phyloP scores from a whole-genome alignment of 257 asterid genomes.

The Nicotiana undulata region DNA sequence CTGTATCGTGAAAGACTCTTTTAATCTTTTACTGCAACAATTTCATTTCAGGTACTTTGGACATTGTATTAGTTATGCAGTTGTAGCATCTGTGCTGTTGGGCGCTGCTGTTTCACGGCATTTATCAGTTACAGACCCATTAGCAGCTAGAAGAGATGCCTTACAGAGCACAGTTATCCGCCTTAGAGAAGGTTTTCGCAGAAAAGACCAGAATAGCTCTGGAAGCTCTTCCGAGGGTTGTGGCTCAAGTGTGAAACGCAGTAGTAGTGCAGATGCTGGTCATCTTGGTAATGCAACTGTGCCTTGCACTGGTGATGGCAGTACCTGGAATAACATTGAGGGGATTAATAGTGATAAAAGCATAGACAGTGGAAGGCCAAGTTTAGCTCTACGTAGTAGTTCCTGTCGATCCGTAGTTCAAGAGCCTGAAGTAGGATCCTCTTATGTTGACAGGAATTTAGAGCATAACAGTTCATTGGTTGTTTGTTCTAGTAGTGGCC shows the following conservation, averaged over 20 bases:
- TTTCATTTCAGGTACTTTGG: constrained; percentile 70
- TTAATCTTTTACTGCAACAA: constrained; percentile 7
- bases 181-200: constrained; percentile 90
- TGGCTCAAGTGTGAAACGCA: constrained; percentile 96
- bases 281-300: constrained; percentile 62
- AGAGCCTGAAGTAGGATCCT: constrained; percentile 90
- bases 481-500: constrained; percentile 86
- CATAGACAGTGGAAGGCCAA: constrained; percentile 92
- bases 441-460: constrained; percentile 58
- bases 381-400: constrained; percentile 72
- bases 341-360: constrained; percentile 86
- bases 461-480: constrained; percentile 63
- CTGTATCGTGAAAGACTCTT: background rate
- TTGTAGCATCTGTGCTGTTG: constrained; percentile 94
- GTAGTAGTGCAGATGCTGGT: constrained; percentile 99
- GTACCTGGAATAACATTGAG: constrained; percentile 78
- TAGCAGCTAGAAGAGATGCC: constrained; percentile 96
- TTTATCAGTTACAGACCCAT: constrained; percentile 74
- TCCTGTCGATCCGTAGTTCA: constrained; percentile 86
- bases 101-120: constrained; percentile 98
- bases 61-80: constrained; percentile 92
- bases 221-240: constrained; percentile 97
- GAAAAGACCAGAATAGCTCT: constrained; percentile 79
- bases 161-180: constrained; percentile 94
- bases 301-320: constrained; percentile 63